Percentiles rank a stretch among this genome's conserved stretches.
Conservation (phyloP, 495 filamentous ascomycete genomes). For the Usnea hakonensis region DNA sequence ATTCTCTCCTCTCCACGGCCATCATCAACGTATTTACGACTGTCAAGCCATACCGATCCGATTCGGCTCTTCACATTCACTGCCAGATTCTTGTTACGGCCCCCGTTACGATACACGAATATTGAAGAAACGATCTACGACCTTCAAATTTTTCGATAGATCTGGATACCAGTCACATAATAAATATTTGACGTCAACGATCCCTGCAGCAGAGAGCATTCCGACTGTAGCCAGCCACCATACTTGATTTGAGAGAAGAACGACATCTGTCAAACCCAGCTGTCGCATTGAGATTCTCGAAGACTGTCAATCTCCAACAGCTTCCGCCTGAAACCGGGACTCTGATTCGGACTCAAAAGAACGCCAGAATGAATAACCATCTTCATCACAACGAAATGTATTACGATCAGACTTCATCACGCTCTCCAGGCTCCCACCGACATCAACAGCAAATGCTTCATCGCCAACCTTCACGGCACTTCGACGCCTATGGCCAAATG, state of each 20-base stretch:
- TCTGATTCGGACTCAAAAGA: not conserved
- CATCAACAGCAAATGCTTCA: slow-evolving; percentile 57
- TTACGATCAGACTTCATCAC: slow-evolving; percentile 51
- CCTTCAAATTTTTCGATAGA: slow-evolving; percentile 13
- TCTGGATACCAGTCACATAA: slow-evolving; percentile 5
- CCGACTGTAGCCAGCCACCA: not conserved
- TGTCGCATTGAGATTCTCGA: not conserved
- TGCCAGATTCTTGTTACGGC: slow-evolving; percentile 11
- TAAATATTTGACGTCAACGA: not conserved
- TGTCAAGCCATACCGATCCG: slow-evolving; percentile 2
- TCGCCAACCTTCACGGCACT: slow-evolving; percentile 60
- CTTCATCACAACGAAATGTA: slow-evolving; percentile 56
- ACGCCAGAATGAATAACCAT: slow-evolving; percentile 38
- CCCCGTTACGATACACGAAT: slow-evolving; percentile 14
- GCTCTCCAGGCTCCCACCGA: slow-evolving; percentile 54
- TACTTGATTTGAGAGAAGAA: not conserved
- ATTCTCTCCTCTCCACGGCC: slow-evolving; percentile 5
- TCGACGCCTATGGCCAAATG: slow-evolving; percentile 56
- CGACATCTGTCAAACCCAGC: not conserved
- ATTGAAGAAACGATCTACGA: slow-evolving; percentile 21
- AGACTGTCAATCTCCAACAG: slow-evolving; percentile 5
- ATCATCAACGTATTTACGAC: slow-evolving; percentile 7
- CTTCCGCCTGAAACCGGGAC: slow-evolving; percentile 2
- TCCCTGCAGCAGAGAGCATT: not conserved
- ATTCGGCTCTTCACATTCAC: slow-evolving; percentile 9